Percentiles rank a stretch among this genome's conserved stretches.
Conservation (phyloP, 148 eudicot genomes). For the Tetragonia tetragonoides region DNA sequence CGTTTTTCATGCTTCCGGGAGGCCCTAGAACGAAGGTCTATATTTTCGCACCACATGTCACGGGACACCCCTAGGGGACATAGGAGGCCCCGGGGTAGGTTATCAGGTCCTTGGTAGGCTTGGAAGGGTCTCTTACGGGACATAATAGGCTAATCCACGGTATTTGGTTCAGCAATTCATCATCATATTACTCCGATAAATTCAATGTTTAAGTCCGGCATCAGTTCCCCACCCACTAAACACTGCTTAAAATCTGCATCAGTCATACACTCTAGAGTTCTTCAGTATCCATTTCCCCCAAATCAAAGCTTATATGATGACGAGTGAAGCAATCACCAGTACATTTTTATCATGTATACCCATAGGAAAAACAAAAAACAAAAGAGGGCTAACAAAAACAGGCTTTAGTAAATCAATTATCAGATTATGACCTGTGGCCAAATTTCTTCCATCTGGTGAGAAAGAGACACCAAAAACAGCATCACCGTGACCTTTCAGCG, state of each 20-base stretch:
- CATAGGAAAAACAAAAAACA: not conserved
- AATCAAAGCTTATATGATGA: not conserved
- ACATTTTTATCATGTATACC: conserved; percentile 1
- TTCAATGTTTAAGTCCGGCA: not conserved
- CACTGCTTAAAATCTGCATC: too few species aligned
- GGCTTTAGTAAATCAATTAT: conserved; percentile 5
- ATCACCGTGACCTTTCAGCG: conserved; percentile 95
- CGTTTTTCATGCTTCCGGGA: too few species aligned
- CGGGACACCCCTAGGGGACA: too few species aligned
- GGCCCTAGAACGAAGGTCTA: too few species aligned
- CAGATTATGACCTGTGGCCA: conserved; percentile 82
- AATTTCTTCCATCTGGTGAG: conserved; percentile 64
- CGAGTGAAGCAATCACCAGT: not conserved
- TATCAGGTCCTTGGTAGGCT: too few species aligned
- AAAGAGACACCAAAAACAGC: conserved; percentile 71
- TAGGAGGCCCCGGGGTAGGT: too few species aligned
- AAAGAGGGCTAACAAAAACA: not conserved
- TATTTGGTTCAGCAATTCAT: too few species aligned
- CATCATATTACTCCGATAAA: not conserved
- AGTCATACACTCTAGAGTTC: too few species aligned
- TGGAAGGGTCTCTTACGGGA: too few species aligned
- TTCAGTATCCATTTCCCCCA: too few species aligned
- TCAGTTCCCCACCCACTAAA: not conserved
- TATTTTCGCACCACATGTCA: too few species aligned
- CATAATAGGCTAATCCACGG: too few species aligned